Percentiles rank a stretch among this genome's conserved stretches.
Conservation (phyloP, 257 asterid genomes). For the Linaria vulgaris region DNA sequence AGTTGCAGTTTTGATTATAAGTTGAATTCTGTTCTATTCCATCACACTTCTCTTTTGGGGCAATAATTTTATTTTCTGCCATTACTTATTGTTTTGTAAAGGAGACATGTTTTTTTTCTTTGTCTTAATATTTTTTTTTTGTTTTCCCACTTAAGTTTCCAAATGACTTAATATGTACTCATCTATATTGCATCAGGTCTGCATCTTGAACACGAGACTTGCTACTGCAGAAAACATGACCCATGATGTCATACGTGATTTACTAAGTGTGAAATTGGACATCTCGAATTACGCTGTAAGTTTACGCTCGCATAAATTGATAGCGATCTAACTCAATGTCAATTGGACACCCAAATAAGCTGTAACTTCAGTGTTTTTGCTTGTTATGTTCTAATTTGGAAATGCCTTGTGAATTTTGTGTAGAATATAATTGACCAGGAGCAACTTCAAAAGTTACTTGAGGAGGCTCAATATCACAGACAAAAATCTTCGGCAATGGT, state of each 20-base stretch:
- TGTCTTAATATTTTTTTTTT: conserved; percentile 4
- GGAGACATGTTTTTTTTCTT: neutral
- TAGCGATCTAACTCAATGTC: too few relatives aligned
- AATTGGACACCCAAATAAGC: too few relatives aligned
- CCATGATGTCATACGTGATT: conserved; percentile 91
- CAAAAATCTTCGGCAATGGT: conserved; percentile 60
- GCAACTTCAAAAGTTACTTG: conserved; percentile 69
- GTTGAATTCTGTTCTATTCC: too few relatives aligned
- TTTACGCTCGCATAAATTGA: conserved; percentile 16
- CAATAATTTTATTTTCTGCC: neutral
- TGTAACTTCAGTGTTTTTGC: neutral
- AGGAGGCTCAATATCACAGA: conserved; percentile 70
- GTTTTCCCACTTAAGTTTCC: conserved; percentile 11
- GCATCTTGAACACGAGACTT: conserved; percentile 69
- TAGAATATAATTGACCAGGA: conserved; percentile 71
- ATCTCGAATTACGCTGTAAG: conserved; percentile 82
- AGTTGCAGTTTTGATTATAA: too few relatives aligned
- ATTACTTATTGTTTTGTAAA: neutral
- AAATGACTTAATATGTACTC: conserved; percentile 1
- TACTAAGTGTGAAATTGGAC: conserved; percentile 88
- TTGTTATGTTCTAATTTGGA: conserved; percentile 15
- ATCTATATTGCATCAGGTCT: conserved; percentile 50
- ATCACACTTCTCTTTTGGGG: too few relatives aligned
- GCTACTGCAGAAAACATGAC: conserved; percentile 92
- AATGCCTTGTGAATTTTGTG: conserved; percentile 21